Evolutionary conservation across 495 filamentous ascomycete genomes (phyloP), one percentile per base, ranked within the genome.

Genomic region (Xylaria venustula): DNA sequence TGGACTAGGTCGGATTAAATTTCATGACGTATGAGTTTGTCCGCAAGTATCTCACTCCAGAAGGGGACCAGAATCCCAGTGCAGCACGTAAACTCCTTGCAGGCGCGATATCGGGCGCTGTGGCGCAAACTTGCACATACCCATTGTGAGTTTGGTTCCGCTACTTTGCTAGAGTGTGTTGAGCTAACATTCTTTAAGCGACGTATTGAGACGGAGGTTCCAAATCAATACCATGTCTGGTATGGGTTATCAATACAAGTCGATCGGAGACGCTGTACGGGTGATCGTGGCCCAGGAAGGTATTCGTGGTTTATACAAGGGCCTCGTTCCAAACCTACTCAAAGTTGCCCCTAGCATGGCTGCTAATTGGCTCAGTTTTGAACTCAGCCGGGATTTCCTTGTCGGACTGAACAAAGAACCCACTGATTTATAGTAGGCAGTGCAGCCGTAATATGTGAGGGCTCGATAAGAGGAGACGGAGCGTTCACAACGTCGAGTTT

Each of bases 341-440:
- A 98, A 98, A 74, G 94, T 98, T 15, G 94, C 94, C 6, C 94
- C 94, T 7, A 98, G 94, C 68, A 98, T 98, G 92, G 94, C 95
- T 23, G 94, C 91, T 65, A 96, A 90, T 73, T 98, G 95, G 92
- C 83, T 97, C 23, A 98, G 93, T 78, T 98, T 93, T 71, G 94
- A 98, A 75, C 70, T 98, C 50, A 92, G 89, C 25, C 82, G 94
- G 61, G 94, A 98, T 75, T 88, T 96, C 69, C 72, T 97, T 17
- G 78, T 93, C 32, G 75, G 73, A 7, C 63, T 92, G 52, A 81
- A 77, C 45, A 59, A 66, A 14, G 73, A 80, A 54, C 73, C 72
- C 0, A 58, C 60, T 48, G 52, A n/a, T 17, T 60, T 67, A 63
- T 70, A 61, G 61, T 70, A 61, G 58, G 36, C 45, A 17, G 47